Evolutionary conservation across 352 stramenopile species (phyloP), one percentile per base, ranked within the genome.

Genomic region (Pythium guiyangense): DNA sequence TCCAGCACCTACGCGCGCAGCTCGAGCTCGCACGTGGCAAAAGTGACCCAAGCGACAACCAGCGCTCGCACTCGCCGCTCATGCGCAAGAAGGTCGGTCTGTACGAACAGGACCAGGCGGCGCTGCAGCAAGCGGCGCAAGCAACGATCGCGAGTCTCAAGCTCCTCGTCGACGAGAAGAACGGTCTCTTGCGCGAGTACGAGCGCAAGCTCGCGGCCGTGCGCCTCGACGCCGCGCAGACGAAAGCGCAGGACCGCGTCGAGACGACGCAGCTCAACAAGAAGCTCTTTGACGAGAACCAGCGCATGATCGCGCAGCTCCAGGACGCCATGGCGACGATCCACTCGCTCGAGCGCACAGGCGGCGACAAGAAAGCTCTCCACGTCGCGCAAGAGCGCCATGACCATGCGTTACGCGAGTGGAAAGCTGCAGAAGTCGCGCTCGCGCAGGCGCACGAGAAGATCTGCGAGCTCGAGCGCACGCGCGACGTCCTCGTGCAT

Each of bases 71-170:
- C 11, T 60, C 58, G 14, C 67, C 69, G 2, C 66, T 86, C 25
- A 86, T 91, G 77, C 66, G 67, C 6, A 71, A 74, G 57, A 89
- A 87, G 48, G 72, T 88, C 0, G 79, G 81, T 15, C 47, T 89
- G 35, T 94, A 91, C 54, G 81, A 92, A 60, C 77, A 88, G 51
- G 84, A 92, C 53, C 84, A 94, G 42, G 59, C 73, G 1, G 65
- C 84, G 22, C 52, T 92, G 20, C 84, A 94, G 52, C 74, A 88
- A 61, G 82, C 84, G 15, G 84, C 80, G 10, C 80, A 92, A 52
- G 81, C 68, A 42, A 90, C 82, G 27, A 87, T 94, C 34, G 77
- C 84, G 6, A 92, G 80, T 59, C 62, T 94, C n/a, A 94, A 91
- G 58, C 72, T 77, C 31, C 70, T 92, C 25, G 69, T 92, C 29